Base-by-base conservation (phyloP, 78 protist species). In the Cavenderia fasciculata region DNA sequence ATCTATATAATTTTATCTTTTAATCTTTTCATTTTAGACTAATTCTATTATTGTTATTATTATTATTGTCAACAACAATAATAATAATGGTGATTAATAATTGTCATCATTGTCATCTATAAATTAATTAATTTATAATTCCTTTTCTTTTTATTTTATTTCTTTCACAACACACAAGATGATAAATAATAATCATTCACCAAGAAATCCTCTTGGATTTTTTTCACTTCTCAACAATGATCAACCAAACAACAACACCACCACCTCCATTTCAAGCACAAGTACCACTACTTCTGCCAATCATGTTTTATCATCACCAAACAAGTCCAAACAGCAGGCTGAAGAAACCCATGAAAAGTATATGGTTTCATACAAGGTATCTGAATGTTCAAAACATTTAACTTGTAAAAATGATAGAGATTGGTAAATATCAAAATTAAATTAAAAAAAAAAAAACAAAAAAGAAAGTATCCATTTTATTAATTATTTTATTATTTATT, bases 371-470 rank as follows among this genome's bases (percentile, higher is more conserved):
- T 82, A 82, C 44, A 82, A 82, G 44, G 57, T 70, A n/a, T 38
- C 18, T 14, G 78, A 51, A 21, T 82, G 90, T 57, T 0, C 23
- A 36, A 74, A 74, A 29, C 52, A 69, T 0, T 21, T 65, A 5
- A 40, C 34, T 34, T 79, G 88, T 54, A 36, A 34, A 31, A 79
- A 79, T 52, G 90, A 82, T 56, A 82, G 90, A 68, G 90, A 82
- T 68, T 82, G 90, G 90, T 82, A 68, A 41, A 10, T 73, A n/a
- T 56, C 38, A 16, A 18, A 31, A 57, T 10, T 10, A 7, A 19
- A 31, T 51, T 56, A 4, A 0, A 5, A 7, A 40, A 23, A 57
- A 38, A 56, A n/a, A n/a, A n/a, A n/a, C n/a, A n/a, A n/a, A n/a
- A n/a, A n/a, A n/a, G n/a, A n/a, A n/a, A n/a, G n/a, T n/a, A n/a